These are phyloP conservation scores for Aspergillus piperis DNA, from an alignment of 2,329 filamentous ascomycete species.

Conservation along the genomic window DNA sequence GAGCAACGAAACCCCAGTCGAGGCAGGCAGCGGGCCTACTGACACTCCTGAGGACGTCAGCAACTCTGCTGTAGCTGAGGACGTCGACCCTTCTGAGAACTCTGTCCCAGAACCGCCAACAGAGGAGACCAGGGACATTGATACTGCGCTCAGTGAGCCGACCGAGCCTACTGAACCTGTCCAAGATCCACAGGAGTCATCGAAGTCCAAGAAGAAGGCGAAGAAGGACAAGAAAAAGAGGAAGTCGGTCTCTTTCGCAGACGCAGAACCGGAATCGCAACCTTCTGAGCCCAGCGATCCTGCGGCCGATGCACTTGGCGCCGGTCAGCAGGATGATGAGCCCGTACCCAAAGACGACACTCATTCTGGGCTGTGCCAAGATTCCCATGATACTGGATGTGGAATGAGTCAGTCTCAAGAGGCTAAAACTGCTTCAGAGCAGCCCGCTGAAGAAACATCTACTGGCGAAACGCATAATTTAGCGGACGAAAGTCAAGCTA, in stretches of 20 bases:
- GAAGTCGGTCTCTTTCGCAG: slow-evolving; percentile 29
- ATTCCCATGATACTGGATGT: background rate
- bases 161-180: slow-evolving; percentile 1
- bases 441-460: background rate
- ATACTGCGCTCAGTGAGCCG: background rate
- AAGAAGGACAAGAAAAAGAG: slow-evolving; percentile 45
- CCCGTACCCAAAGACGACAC: background rate
- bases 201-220: slow-evolving; percentile 38
- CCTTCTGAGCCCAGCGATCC: slow-evolving; percentile 8
- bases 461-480: background rate
- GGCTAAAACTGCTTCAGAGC: background rate
- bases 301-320: background rate
- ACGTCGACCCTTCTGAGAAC: background rate
- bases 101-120: background rate
- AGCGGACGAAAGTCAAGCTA: background rate
- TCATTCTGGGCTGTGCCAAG: background rate
- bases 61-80: background rate
- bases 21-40: background rate
- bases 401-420: background rate
- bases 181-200: slow-evolving; percentile 16
- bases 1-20: background rate
- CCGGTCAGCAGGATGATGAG: background rate
- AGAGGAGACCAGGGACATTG: slow-evolving; percentile 1
- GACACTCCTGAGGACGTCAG: slow-evolving; percentile 1
- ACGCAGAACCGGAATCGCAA: slow-evolving; percentile 20